Conservation (phyloP, 75 land plant genomes). For the Larix kaempferi region DNA sequence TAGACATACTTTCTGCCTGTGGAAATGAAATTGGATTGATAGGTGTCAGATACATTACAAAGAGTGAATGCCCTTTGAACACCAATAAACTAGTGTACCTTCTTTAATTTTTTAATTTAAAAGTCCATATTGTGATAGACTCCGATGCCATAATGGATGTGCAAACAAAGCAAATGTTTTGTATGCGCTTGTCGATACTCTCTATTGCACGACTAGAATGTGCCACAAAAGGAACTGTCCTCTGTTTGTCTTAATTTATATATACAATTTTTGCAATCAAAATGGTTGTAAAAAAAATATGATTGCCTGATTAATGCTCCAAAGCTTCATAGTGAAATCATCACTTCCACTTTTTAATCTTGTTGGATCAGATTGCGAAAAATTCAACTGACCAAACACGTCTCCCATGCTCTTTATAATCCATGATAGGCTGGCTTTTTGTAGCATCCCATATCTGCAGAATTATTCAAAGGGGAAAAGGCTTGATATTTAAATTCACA, state of each 20-base stretch:
- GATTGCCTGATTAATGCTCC: slow-evolving; percentile 95
- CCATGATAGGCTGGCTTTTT: slow-evolving; percentile 52
- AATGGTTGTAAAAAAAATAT: slow-evolving; percentile 40
- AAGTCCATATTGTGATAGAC: neutral
- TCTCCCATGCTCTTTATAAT: slow-evolving; percentile 76
- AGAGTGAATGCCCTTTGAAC: neutral
- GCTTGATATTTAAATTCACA: neutral
- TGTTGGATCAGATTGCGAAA: slow-evolving; percentile 78
- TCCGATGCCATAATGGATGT: neutral
- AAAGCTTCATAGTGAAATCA: slow-evolving; percentile 80
- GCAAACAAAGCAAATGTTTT: neutral
- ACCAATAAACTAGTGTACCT: neutral
- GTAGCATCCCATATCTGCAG: slow-evolving; percentile 74
- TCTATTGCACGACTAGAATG: neutral
- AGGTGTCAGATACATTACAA: neutral
- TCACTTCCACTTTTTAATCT: slow-evolving; percentile 71
- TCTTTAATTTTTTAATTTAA: neutral
- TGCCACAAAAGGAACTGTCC: neutral
- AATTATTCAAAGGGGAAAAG: neutral
- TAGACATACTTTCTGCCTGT: slow-evolving; percentile 71
- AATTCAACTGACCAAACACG: slow-evolving; percentile 89
- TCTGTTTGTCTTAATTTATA: neutral
- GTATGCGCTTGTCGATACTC: neutral
- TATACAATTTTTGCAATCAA: neutral
- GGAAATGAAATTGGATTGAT: slow-evolving; percentile 11